phyloP scores from a whole-genome alignment of 148 eudicot genomes.

The Camellia lanceoleosa region DNA sequence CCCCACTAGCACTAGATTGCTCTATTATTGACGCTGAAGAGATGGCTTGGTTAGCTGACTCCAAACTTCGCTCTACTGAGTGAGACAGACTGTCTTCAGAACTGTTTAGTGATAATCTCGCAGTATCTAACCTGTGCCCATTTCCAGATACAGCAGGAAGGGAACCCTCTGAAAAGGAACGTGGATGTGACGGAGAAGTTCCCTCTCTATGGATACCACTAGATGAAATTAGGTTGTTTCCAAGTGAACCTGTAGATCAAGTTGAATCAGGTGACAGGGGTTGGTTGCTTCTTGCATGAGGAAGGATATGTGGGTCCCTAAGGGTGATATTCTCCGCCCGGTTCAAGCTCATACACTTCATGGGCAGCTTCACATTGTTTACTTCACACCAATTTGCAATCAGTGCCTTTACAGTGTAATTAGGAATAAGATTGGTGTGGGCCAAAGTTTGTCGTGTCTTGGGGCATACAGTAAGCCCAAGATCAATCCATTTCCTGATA shows the following conservation, averaged over 20 bases:
- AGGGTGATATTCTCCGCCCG: slow-evolving; percentile 39
- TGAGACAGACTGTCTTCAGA: slow-evolving; percentile 44
- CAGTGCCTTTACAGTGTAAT: slow-evolving; percentile 92
- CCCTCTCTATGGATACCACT: slow-evolving; percentile 35
- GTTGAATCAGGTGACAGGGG: slow-evolving; percentile 45
- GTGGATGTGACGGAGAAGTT: slow-evolving; percentile 54
- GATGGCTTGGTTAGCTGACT: slow-evolving; percentile 38
- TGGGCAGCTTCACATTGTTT: slow-evolving; percentile 78
- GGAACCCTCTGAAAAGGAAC: slow-evolving; percentile 58
- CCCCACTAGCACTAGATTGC: slow-evolving; percentile 23
- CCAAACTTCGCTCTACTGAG: slow-evolving; percentile 46
- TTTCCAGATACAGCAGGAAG: slow-evolving; percentile 36
- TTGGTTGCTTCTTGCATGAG: slow-evolving; percentile 45
- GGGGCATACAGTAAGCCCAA: slow-evolving; percentile 91
- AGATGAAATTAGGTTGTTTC: slow-evolving; percentile 36
- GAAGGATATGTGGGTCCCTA: slow-evolving; percentile 26
- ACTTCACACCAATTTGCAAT: slow-evolving; percentile 93
- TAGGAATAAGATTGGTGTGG: slow-evolving; percentile 89
- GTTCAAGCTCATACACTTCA: slow-evolving; percentile 47
- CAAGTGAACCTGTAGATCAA: slow-evolving; percentile 34
- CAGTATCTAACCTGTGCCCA: slow-evolving; percentile 43
- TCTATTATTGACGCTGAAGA: slow-evolving; percentile 43
- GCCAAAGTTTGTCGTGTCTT: slow-evolving; percentile 84
- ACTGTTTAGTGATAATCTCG: slow-evolving; percentile 28
- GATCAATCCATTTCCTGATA: slow-evolving; percentile 89